These are phyloP conservation scores for Pseudozyma pruni DNA, from an alignment of 1,284 basidiomycete genomes.

Conservation along the genomic window DNA sequence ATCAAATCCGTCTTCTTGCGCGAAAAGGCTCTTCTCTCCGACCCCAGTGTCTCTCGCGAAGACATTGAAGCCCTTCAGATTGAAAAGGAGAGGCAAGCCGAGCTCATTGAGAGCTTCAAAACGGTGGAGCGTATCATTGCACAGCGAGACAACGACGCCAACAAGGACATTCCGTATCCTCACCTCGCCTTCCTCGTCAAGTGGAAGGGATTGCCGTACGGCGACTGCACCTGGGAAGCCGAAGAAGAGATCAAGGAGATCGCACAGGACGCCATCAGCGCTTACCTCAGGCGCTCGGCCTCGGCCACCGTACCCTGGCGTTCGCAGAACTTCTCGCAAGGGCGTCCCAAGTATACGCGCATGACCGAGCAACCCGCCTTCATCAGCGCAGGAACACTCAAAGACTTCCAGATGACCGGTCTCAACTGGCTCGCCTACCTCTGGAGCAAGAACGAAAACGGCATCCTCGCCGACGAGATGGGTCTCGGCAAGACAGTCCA, in stretches of 20 bases:
- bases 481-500: slow-evolving; percentile 96
- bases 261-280: slow-evolving; percentile 77
- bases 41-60: slow-evolving; percentile 81
- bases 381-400: slow-evolving; percentile 80
- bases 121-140: slow-evolving; percentile 90
- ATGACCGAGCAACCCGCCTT: slow-evolving; percentile 92
- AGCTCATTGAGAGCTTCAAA: slow-evolving; percentile 89
- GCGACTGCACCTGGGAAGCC: slow-evolving; percentile 93
- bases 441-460: slow-evolving; percentile 94
- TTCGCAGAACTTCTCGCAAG: slow-evolving; percentile 78
- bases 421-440: slow-evolving; percentile 98
- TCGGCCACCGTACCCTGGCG: slow-evolving; percentile 87
- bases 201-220: slow-evolving; percentile 94
- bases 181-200: slow-evolving; percentile 93
- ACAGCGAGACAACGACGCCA: slow-evolving; percentile 76
- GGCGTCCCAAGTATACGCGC: slow-evolving; percentile 84
- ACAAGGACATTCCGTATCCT: slow-evolving; percentile 72
- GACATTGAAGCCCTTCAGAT: slow-evolving; percentile 83
- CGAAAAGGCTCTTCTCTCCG: slow-evolving; percentile 78
- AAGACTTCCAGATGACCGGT: slow-evolving; percentile 98
- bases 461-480: slow-evolving; percentile 99
- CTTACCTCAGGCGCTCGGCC: slow-evolving; percentile 81
- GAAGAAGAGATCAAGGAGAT: slow-evolving; percentile 76
- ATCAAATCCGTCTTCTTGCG: slow-evolving; percentile 81
- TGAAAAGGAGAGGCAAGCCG: slow-evolving; percentile 87